A percentile compares a stretch with the other conserved stretches of the same genome.
Conservation (phyloP, 2,329 filamentous ascomycete species). For the Aspergillus fischeri region DNA sequence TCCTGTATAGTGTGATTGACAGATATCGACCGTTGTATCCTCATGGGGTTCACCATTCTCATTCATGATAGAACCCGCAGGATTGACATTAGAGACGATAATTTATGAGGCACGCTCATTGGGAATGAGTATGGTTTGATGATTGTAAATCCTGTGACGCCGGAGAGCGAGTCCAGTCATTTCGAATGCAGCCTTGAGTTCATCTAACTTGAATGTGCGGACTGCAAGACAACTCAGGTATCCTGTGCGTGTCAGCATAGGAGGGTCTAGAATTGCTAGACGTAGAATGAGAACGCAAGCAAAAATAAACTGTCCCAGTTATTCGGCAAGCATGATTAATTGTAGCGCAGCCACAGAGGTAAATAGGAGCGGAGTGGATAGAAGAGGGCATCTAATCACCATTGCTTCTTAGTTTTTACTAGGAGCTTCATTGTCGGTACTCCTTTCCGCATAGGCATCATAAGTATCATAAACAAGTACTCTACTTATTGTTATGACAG, state of each 20-base stretch:
- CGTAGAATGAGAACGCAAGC: not conserved
- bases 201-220: not conserved
- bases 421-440: not conserved
- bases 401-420: not conserved
- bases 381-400: too few relatives aligned
- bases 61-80: too few relatives aligned
- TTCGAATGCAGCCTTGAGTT: too few relatives aligned
- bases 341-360: too few relatives aligned
- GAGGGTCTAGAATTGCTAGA: not conserved
- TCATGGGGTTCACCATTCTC: too few relatives aligned
- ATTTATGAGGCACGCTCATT: too few relatives aligned
- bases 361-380: too few relatives aligned
- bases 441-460: not conserved
- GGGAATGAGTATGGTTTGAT: too few relatives aligned
- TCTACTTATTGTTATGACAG: not conserved
- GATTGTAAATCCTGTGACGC: too few relatives aligned
- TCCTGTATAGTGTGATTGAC: slow-evolving; percentile 10
- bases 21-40: too few relatives aligned
- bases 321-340: not conserved
- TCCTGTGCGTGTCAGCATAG: not conserved
- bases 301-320: not conserved
- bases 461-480: not conserved
- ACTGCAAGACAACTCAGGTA: not conserved
- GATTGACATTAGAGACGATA: too few relatives aligned
- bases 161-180: too few relatives aligned